Base-by-base conservation (phyloP, 2,329 filamentous ascomycete species). In the Erysiphe pulchra region DNA sequence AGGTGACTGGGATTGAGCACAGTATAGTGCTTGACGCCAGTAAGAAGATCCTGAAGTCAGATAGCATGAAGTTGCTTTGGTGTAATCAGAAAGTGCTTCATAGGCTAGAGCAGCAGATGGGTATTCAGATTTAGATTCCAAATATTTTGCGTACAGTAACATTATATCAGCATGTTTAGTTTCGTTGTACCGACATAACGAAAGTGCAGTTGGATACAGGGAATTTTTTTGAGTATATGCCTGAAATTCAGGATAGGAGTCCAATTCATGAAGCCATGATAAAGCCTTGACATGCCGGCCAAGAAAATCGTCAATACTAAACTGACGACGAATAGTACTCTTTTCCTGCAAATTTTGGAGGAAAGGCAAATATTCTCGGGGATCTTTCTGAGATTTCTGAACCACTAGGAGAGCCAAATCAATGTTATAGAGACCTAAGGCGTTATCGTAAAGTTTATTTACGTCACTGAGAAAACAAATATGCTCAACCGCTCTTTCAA, bases 401-500 rank as follows among this genome's bases (percentile, higher is more conserved):
- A 90, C 90, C 12, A 98, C 82, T 6, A 94, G 67, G 11, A 98
- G 68, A 3, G 87, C 78, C 8, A 98, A 73, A 11, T 93, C 84
- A 2, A 98, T 71, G 55, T 95, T 77, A 58, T 98, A 98, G 2
- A 95, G 67, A 1, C 86, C 86, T 1, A 98, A 67, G 0, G 90
- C 82, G 49, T 86, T 77, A 50, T 94, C 83, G 55, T 93, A 98
- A 0, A 98, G 71, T 36, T 77, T 76, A 59, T 94, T 92, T 41
- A 92, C 80, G 60, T 98, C 90, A 0, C 86, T 83, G 38, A 98
- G 70, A 67, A 98, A 98, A 66, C 85, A 95, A 49, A 98, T 94
- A 56, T 98, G 90, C 58, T 94, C 85, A 18, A 94, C 79, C 0
- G 87, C 87, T 59, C 78, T 79, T 53, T 95, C 87, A 0, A 84